Evolutionary conservation across 2,329 filamentous ascomycete genomes (phyloP).

Genomic region (Clonostachys byssicola): DNA sequence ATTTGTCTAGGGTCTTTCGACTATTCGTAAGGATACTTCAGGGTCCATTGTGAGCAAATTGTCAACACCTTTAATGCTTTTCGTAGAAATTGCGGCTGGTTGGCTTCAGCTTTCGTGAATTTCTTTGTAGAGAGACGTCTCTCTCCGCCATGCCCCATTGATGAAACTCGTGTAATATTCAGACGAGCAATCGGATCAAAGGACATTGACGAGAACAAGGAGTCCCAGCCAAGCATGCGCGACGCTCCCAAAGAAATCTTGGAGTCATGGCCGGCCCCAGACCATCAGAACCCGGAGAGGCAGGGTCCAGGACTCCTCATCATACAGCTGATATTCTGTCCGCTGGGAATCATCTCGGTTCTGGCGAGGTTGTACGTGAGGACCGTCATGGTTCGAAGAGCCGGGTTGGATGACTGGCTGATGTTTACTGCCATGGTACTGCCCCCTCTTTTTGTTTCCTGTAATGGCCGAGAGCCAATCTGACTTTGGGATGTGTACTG

Average conservation of each 20-base stretch:
- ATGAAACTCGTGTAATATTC: too few relatives aligned
- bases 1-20: too few relatives aligned
- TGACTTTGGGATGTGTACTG: background rate
- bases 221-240: conserved; percentile 16
- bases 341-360: conserved; percentile 25
- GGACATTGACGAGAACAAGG: too few relatives aligned
- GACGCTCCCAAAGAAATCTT: conserved; percentile 26
- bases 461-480: background rate
- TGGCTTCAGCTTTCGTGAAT: too few relatives aligned
- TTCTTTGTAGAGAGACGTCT: too few relatives aligned
- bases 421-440: conserved; percentile 30
- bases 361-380: conserved; percentile 30
- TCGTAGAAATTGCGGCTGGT: too few relatives aligned
- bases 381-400: conserved; percentile 21
- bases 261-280: conserved; percentile 29
- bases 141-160: too few relatives aligned
- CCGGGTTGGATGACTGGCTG: conserved; percentile 32
- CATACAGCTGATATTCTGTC: conserved; percentile 25
- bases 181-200: too few relatives aligned
- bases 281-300: conserved; percentile 27
- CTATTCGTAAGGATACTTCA: too few relatives aligned
- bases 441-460: background rate
- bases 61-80: too few relatives aligned
- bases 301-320: conserved; percentile 29
- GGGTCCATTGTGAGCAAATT: too few relatives aligned